Evolutionary conservation across 2,329 filamentous ascomycete genomes (phyloP).

Genomic region (Macrophomina phaseolina): DNA sequence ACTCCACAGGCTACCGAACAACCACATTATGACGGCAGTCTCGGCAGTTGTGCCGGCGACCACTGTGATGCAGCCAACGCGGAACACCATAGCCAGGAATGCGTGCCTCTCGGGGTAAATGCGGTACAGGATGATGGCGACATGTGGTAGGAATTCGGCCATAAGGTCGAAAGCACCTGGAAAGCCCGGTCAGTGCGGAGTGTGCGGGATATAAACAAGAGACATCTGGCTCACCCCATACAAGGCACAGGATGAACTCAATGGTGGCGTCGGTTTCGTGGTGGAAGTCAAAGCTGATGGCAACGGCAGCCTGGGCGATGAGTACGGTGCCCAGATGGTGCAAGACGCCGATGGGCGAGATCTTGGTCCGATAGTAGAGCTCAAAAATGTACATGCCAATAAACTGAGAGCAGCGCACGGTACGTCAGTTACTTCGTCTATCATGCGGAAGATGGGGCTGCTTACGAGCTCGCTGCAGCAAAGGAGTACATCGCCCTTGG

Average conservation of each 20-base stretch:
- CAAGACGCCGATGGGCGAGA: slow-evolving; percentile 49
- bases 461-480: no score
- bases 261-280: slow-evolving; percentile 38
- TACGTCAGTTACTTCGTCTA: no score
- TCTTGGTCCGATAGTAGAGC: slow-evolving; percentile 49
- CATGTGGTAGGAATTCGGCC: slow-evolving; percentile 54
- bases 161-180: slow-evolving; percentile 54
- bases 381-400: slow-evolving; percentile 56
- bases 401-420: slow-evolving; percentile 44
- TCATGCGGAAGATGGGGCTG: no score
- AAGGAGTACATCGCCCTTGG: slow-evolving; percentile 49
- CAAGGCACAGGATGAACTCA: slow-evolving; percentile 45
- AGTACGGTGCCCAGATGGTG: slow-evolving; percentile 51
- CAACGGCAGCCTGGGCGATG: slow-evolving; percentile 51
- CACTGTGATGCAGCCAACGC: slow-evolving; percentile 45
- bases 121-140: slow-evolving; percentile 54
- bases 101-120: slow-evolving; percentile 45
- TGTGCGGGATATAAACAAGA: no score
- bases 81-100: slow-evolving; percentile 49
- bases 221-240: slow-evolving; percentile 44
- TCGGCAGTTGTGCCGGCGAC: slow-evolving; percentile 48
- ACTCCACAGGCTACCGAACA: slow-evolving; percentile 52
- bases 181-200: neutral
- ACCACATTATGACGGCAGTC: slow-evolving; percentile 51
- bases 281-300: slow-evolving; percentile 42